These are phyloP conservation scores for Candida mesenterica DNA, from an alignment of 1,139 yeast species.

Conservation along the genomic window DNA sequence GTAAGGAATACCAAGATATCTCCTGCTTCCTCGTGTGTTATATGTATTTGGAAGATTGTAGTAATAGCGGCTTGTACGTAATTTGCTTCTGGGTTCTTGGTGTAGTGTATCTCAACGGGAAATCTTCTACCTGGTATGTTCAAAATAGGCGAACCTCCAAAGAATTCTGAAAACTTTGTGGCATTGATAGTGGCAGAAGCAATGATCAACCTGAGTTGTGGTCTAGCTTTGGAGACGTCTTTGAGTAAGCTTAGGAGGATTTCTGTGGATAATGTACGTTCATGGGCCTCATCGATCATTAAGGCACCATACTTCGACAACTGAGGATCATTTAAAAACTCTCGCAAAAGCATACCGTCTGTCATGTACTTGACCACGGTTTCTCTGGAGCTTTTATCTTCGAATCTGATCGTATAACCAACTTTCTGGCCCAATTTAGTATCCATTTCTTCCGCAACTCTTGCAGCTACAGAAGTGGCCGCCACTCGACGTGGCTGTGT, in stretches of 20 bases:
- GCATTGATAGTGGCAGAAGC: conserved; percentile 97
- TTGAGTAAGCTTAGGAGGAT: conserved; percentile 80
- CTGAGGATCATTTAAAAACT: conserved; percentile 74
- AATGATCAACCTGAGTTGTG: conserved; percentile 70
- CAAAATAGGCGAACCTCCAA: conserved; percentile 80
- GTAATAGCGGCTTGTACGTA: conserved; percentile 86
- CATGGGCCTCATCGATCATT: conserved; percentile 98
- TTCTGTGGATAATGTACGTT: conserved; percentile 90
- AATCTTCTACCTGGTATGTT: conserved; percentile 86
- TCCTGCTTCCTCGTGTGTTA: conserved; percentile 50
- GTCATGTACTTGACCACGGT: conserved; percentile 86
- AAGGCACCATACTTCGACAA: conserved; percentile 69
- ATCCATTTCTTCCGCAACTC: conserved; percentile 88
- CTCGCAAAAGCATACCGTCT: conserved; percentile 90
- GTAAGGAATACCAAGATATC: conserved; percentile 83
- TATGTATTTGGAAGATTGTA: conserved; percentile 76
- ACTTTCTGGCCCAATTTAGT: conserved; percentile 72
- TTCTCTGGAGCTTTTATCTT: conserved; percentile 60
- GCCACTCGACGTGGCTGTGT: conserved; percentile 97
- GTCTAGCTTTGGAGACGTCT: conserved; percentile 60
- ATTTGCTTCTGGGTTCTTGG: conserved; percentile 86
- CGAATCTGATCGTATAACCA: conserved; percentile 87
- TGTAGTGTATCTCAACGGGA: conserved; percentile 85
- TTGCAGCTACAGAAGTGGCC: conserved; percentile 86
- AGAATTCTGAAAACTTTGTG: conserved; percentile 73